Conservation (phyloP, 805 yeast species). For the Candida railenensis region DNA sequence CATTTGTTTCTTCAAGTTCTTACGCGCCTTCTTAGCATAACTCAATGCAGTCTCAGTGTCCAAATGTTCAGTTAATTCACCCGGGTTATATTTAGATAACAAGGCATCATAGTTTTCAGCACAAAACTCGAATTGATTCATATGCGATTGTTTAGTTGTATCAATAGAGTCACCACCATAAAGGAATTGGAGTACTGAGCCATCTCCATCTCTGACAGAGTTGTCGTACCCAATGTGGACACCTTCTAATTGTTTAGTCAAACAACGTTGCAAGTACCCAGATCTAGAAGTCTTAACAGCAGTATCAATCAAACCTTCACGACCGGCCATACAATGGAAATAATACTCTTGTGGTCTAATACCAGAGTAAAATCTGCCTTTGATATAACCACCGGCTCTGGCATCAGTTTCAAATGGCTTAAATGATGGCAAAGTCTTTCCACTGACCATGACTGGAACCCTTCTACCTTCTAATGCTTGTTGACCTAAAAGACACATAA, state of each 20-base stretch:
- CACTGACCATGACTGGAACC: constrained; percentile 98
- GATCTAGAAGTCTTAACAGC: constrained; percentile 98
- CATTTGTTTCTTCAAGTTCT: constrained; percentile 63
- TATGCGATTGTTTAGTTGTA: constrained; percentile 89
- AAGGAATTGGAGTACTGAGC: constrained; percentile 87
- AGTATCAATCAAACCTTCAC: constrained; percentile 99
- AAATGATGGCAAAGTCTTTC: constrained; percentile 95
- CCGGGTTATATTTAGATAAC: constrained; percentile 83
- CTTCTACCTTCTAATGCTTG: constrained; percentile 99
- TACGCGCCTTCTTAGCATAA: constrained; percentile 80
- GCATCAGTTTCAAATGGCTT: constrained; percentile 96
- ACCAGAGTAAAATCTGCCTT: constrained; percentile 96
- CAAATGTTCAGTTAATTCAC: constrained; percentile 63
- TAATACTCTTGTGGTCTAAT: constrained; percentile 97
- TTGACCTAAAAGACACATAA: constrained; percentile 98
- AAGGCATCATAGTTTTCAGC: constrained; percentile 86
- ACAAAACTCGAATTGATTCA: constrained; percentile 92
- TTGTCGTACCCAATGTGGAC: constrained; percentile 92
- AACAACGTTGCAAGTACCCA: constrained; percentile 97
- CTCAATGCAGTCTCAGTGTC: constrained; percentile 81
- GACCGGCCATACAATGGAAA: constrained; percentile 99
- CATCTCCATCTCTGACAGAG: constrained; percentile 94
- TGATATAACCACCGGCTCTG: constrained; percentile 97
- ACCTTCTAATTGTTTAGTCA: constrained; percentile 97
- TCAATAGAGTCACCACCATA: constrained; percentile 98